A percentile compares a stretch with the other conserved stretches of the same genome.
These are phyloP conservation scores for Lathyrus tuberosus DNA, from an alignment of 306 rosid species.

Conservation along the genomic window DNA sequence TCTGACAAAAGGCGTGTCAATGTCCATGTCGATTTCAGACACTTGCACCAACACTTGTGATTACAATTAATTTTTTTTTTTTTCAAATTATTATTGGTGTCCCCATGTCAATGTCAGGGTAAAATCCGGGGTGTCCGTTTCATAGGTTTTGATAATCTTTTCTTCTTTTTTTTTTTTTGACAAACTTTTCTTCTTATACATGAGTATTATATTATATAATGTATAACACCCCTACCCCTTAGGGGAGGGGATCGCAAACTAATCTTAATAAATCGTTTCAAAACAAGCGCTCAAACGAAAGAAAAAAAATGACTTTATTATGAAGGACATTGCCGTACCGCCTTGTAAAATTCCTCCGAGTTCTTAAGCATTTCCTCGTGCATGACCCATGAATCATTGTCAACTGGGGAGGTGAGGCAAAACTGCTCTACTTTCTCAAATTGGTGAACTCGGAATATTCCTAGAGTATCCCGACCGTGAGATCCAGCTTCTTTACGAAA, in stretches of 20 bases:
- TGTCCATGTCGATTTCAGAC: too few species aligned
- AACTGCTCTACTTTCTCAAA: conserved; percentile 98
- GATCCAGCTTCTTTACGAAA: conserved; percentile 98
- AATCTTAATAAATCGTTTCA: neutral
- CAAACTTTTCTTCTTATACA: too few species aligned
- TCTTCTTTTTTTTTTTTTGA: too few species aligned
- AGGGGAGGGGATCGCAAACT: neutral
- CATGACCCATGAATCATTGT: conserved; percentile 89
- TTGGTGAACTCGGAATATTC: conserved; percentile 94
- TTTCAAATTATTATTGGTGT: too few species aligned
- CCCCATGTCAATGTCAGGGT: too few species aligned
- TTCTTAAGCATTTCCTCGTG: conserved; percentile 95
- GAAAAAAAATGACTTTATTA: neutral
- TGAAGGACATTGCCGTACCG: conserved; percentile 43
- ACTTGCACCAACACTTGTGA: too few species aligned
- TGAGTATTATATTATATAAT: neutral
- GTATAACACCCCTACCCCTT: neutral
- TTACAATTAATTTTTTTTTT: too few species aligned
- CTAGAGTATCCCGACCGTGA: conserved; percentile 95
- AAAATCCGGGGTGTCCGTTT: too few species aligned
- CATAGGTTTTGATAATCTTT: too few species aligned
- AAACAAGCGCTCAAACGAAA: neutral
- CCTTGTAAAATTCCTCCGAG: conserved; percentile 83
- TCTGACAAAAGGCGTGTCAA: too few species aligned
- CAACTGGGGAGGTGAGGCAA: conserved; percentile 82